Conservation (phyloP, 495 filamentous ascomycete species). For the Extremus antarcticus region DNA sequence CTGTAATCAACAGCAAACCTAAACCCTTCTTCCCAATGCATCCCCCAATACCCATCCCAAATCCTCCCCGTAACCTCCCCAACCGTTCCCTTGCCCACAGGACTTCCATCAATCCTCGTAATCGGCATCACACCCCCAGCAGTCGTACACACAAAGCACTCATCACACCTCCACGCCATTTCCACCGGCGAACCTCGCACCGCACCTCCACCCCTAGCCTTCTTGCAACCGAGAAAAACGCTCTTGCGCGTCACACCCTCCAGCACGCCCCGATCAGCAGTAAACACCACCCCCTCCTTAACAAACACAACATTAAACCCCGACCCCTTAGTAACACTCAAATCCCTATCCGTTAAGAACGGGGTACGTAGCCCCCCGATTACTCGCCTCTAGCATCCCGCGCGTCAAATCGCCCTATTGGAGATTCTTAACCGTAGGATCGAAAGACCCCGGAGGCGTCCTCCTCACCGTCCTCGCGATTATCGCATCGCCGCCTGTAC, state of each 20-base stretch:
- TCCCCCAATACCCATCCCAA: slow-evolving; percentile 35
- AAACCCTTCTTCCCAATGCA: slow-evolving; percentile 30
- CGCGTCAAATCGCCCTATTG: slow-evolving; percentile 35
- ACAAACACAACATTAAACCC: slow-evolving; percentile 14
- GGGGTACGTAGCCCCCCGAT: slow-evolving; percentile 23
- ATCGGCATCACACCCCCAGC: slow-evolving; percentile 36
- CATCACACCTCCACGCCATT: slow-evolving; percentile 27
- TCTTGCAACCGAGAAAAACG: slow-evolving; percentile 8
- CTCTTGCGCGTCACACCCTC: slow-evolving; percentile 14
- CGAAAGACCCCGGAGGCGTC: slow-evolving; percentile 28
- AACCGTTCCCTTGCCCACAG: slow-evolving; percentile 29
- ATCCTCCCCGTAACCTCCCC: slow-evolving; percentile 33
- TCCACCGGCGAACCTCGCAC: slow-evolving; percentile 22
- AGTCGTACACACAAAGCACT: slow-evolving; percentile 34
- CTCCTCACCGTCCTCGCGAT: slow-evolving; percentile 33
- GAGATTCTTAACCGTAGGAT: slow-evolving; percentile 36
- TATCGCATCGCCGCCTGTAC: slow-evolving; percentile 29
- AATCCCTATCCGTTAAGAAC: slow-evolving; percentile 33
- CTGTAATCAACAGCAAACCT: slow-evolving; percentile 21
- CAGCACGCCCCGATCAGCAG: slow-evolving; percentile 12
- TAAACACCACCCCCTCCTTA: slow-evolving; percentile 11
- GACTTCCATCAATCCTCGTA: slow-evolving; percentile 29
- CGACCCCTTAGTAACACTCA: slow-evolving; percentile 24
- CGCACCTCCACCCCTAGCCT: slow-evolving; percentile 5
- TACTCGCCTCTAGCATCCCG: slow-evolving; percentile 25